Conservation (phyloP, 805 yeast genomes). For the Debaryomyces hansenii region DNA sequence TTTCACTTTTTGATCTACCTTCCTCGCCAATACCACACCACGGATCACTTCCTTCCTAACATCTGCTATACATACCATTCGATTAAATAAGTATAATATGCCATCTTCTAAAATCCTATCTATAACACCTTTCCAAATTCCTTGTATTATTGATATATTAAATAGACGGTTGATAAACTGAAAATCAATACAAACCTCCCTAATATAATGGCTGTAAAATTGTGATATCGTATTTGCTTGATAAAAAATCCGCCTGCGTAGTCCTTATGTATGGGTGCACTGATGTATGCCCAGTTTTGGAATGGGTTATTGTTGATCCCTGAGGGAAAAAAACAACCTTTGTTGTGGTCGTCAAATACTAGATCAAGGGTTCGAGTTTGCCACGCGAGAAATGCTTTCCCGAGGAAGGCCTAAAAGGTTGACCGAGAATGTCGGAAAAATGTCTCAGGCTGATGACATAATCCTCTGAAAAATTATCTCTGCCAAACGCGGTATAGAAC, state of each 20-base stretch:
- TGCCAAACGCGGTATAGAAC: not conserved
- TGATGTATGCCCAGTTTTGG: not conserved
- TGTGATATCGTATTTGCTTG: not conserved
- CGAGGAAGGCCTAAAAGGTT: no score
- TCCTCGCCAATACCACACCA: not conserved
- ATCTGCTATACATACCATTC: constrained; percentile 14
- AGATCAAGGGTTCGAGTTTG: no score
- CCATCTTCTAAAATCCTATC: constrained; percentile 6
- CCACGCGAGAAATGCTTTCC: no score
- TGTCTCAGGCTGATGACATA: not conserved
- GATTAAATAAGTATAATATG: constrained; percentile 13
- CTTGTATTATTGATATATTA: no score
- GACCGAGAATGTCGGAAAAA: no score
- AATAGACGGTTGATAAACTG: no score
- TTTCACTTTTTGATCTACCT: not conserved
- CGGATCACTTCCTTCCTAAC: not conserved
- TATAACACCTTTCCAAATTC: not conserved
- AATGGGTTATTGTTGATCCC: no score
- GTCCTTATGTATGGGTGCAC: not conserved
- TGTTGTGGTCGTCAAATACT: no score
- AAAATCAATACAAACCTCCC: not conserved
- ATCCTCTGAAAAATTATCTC: not conserved
- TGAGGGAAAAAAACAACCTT: no score
- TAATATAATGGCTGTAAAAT: not conserved
- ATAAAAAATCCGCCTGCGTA: not conserved